phyloP scores from a whole-genome alignment of 306 rosid genomes.

The Pterocarpus macrocarpus region DNA sequence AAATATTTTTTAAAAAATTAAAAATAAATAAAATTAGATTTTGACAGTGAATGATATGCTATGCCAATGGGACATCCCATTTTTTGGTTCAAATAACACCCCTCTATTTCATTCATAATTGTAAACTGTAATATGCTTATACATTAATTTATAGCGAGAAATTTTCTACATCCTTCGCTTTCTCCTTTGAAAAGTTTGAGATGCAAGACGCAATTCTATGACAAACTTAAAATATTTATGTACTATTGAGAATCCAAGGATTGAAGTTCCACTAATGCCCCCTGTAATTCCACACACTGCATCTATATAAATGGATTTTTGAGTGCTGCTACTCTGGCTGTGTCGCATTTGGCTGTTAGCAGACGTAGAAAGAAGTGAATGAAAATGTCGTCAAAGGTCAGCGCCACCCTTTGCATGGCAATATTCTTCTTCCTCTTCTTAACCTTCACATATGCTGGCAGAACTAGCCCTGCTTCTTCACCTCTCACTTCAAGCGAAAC shows the following conservation, averaged over 20 bases:
- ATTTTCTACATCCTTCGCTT: neutral
- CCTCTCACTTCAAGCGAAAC: constrained; percentile 34
- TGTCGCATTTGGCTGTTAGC: constrained; percentile 21
- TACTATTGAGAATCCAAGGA: constrained; percentile 31
- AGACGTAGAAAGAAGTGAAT: constrained; percentile 38
- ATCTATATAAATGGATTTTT: constrained; percentile 50
- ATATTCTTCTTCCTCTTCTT: constrained; percentile 48
- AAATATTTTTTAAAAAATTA: too few species aligned
- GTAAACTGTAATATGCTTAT: too few species aligned
- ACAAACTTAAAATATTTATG: neutral
- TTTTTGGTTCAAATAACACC: too few species aligned
- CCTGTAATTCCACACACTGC: neutral
- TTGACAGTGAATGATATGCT: too few species aligned
- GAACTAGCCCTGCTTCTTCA: constrained; percentile 47
- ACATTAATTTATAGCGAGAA: neutral
- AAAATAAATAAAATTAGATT: too few species aligned
- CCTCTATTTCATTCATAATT: too few species aligned
- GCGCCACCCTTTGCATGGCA: constrained; percentile 48
- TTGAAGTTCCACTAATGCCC: constrained; percentile 52
- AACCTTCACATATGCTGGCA: constrained; percentile 45
- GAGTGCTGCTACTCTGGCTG: constrained; percentile 5
- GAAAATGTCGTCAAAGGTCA: constrained; percentile 60
- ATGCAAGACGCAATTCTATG: neutral
- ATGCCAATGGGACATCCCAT: too few species aligned
- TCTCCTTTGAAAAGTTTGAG: constrained; percentile 23